Evolutionary conservation across 352 stramenopile genomes (phyloP).

Genomic region (Phytophthora quininea): DNA sequence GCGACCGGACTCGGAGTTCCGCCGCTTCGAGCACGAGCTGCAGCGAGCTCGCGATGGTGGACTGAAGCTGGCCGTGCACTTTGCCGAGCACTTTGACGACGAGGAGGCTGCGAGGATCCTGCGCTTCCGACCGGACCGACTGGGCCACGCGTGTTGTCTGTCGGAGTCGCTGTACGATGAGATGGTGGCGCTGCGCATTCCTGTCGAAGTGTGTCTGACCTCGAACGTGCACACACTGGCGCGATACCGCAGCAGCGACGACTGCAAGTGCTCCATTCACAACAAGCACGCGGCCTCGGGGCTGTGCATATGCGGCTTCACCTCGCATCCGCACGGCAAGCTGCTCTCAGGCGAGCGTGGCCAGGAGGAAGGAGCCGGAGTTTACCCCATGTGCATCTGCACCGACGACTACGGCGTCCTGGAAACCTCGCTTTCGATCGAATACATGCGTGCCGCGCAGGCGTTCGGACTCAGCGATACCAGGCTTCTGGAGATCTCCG

Average conservation of each 20-base stretch:
- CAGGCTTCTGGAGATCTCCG: constrained; percentile 51
- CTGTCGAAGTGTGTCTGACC: constrained; percentile 93
- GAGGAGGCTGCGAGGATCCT: constrained; percentile 85
- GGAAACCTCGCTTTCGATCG: constrained; percentile 86
- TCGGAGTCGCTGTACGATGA: constrained; percentile 70
- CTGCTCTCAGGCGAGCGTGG: constrained; percentile 48
- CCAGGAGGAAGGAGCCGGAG: constrained; percentile 15
- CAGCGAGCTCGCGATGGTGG: constrained; percentile 66
- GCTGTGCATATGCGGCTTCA: constrained; percentile 72
- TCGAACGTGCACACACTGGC: constrained; percentile 95
- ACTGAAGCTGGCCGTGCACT: constrained; percentile 92
- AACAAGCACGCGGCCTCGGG: constrained; percentile 45
- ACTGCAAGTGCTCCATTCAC: constrained; percentile 29
- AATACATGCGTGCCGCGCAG: constrained; percentile 83
- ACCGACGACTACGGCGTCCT: constrained; percentile 95
- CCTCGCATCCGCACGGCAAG: constrained; percentile 80
- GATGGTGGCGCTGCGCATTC: constrained; percentile 76
- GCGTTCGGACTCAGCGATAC: constrained; percentile 73
- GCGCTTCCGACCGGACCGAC: constrained; percentile 88
- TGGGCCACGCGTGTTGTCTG: constrained; percentile 92
- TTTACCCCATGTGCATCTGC: constrained; percentile 89
- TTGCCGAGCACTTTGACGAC: constrained; percentile 91
- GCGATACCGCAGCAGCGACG: constrained; percentile 56
- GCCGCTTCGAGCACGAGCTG: constrained; percentile 82
- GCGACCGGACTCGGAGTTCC: constrained; percentile 80